Evolutionary conservation across 208 protist genomes (phyloP).

Genomic region (Trypanosoma conorhini): DNA sequence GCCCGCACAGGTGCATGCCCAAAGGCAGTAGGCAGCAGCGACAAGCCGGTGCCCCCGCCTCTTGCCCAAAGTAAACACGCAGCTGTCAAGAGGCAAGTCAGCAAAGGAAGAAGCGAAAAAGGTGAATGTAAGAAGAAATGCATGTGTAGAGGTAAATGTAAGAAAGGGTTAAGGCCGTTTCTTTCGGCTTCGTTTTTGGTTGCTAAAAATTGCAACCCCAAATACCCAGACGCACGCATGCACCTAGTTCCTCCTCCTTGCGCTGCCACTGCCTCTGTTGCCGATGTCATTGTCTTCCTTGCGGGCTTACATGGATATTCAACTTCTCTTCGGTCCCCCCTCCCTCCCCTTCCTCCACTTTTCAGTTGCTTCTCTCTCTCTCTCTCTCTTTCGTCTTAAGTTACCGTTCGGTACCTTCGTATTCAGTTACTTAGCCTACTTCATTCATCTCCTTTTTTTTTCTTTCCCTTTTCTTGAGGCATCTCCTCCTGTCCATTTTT

Average conservation of each 20-base stretch:
- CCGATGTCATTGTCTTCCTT: background rate
- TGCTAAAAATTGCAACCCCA: background rate
- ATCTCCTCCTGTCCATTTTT: background rate
- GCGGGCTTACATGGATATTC: background rate
- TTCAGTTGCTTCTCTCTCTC: background rate
- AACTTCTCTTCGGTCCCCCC: background rate
- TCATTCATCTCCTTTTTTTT: background rate
- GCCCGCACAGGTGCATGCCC: background rate
- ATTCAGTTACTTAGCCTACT: background rate
- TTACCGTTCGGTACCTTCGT: background rate
- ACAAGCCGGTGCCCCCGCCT: background rate
- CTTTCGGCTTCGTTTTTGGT: background rate
- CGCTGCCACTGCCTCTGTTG: background rate
- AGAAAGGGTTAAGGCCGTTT: background rate
- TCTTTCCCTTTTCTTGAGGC: background rate
- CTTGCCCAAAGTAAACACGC: background rate
- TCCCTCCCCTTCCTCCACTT: background rate
- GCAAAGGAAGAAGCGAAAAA: conserved; percentile 20
- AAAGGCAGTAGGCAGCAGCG: background rate
- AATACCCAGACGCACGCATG: background rate
- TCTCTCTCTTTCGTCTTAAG: background rate
- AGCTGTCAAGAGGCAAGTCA: conserved; percentile 14
- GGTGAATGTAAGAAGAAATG: conserved; percentile 30
- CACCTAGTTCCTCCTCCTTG: background rate
- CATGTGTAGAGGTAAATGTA: background rate